Evolutionary conservation across 2,329 filamentous ascomycete species (phyloP).

Genomic region (Aspergillus texensis): DNA sequence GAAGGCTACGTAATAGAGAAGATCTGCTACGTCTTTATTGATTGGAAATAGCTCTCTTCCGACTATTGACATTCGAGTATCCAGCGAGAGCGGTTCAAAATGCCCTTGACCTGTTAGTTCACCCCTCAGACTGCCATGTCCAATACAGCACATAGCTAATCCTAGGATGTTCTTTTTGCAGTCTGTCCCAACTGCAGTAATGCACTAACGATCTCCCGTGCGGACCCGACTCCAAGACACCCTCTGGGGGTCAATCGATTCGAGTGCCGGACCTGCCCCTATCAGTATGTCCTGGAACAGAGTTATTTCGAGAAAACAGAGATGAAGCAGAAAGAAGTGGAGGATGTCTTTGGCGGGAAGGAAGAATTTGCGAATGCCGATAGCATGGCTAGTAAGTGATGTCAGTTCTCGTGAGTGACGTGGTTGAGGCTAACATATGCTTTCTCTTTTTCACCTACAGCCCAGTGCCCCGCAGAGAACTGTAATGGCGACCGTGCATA

Average conservation of each 20-base stretch:
- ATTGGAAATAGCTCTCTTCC: neutral
- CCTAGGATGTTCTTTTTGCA: conserved; percentile 21
- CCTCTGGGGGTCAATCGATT: conserved; percentile 70
- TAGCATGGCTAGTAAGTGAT: conserved; percentile 64
- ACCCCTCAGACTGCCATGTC: neutral
- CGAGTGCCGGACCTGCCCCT: conserved; percentile 94
- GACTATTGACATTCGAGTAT: neutral
- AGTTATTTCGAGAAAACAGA: conserved; percentile 78
- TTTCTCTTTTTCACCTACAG: conserved; percentile 40
- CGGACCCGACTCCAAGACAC: conserved; percentile 39
- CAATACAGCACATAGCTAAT: conserved; percentile 20
- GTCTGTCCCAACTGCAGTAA: conserved; percentile 56
- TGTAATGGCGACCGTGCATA: conserved; percentile 86
- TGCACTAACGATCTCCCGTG: conserved; percentile 50
- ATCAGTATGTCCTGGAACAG: conserved; percentile 79
- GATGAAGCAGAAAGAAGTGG: conserved; percentile 83
- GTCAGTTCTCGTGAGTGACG: neutral
- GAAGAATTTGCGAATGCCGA: conserved; percentile 91
- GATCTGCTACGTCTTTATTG: neutral
- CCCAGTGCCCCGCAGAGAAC: conserved; percentile 78
- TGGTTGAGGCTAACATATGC: conserved; percentile 16
- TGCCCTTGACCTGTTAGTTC: conserved; percentile 44
- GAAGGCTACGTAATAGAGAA: neutral
- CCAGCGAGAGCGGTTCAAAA: conserved; percentile 20
- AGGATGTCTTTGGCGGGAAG: conserved; percentile 86